A percentile compares a stretch with the other conserved stretches of the same genome.
These are phyloP conservation scores for Eurotiales sp. DNA, from an alignment of 2,329 filamentous ascomycete species.

Conservation along the genomic window DNA sequence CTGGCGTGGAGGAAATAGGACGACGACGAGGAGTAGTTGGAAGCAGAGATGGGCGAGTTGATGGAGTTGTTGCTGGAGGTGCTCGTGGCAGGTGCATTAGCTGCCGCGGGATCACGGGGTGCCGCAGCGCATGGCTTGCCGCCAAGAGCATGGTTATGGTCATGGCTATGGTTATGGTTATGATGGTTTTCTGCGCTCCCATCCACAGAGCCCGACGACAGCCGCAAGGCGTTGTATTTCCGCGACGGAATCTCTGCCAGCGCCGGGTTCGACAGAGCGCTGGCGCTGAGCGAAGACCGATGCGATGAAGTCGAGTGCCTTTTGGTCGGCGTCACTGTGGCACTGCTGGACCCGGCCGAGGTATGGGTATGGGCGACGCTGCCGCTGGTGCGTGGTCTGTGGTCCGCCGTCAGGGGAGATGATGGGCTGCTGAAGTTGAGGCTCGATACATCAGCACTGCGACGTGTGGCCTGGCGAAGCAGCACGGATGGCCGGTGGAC, in stretches of 20 bases:
- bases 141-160: background rate
- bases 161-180: background rate
- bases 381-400: conserved; percentile 12
- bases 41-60: too few relatives aligned
- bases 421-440: conserved; percentile 1
- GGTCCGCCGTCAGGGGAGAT: conserved; percentile 10
- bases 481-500: conserved; percentile 15
- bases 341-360: conserved; percentile 10
- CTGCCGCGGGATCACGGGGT: conserved; percentile 26
- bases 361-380: conserved; percentile 15
- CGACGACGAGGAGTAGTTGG: background rate
- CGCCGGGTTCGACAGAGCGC: conserved; percentile 24
- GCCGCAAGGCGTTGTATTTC: conserved; percentile 20
- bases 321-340: conserved; percentile 15
- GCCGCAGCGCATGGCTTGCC: conserved; percentile 19
- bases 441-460: conserved; percentile 14
- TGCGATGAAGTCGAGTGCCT: conserved; percentile 8
- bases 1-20: conserved; percentile 32
- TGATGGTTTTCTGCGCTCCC: conserved; percentile 7
- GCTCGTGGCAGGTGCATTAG: conserved; percentile 14
- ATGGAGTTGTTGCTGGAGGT: conserved; percentile 16
- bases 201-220: conserved; percentile 12
- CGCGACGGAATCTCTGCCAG: conserved; percentile 24
- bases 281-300: conserved; percentile 20
- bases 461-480: conserved; percentile 16